A percentile compares a stretch with the other conserved stretches of the same genome.
These are phyloP conservation scores for Aspergillus pseudotamarii DNA, from an alignment of 2,329 filamentous ascomycete genomes.

Conservation along the genomic window DNA sequence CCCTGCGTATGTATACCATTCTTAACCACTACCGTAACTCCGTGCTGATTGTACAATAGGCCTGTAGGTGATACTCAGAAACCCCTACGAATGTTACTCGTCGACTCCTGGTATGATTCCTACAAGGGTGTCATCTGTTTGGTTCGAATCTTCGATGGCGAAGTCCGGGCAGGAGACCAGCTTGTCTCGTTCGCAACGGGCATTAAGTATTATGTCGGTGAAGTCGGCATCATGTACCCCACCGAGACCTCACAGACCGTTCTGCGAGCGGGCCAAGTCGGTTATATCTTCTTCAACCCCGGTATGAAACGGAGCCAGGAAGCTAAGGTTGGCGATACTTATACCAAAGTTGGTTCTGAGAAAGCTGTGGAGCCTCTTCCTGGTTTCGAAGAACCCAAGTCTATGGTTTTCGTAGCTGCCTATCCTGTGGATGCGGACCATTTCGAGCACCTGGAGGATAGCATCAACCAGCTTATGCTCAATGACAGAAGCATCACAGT, in stretches of 20 bases:
- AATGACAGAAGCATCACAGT: slow-evolving; percentile 95
- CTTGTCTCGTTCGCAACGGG: slow-evolving; percentile 87
- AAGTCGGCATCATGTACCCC: slow-evolving; percentile 96
- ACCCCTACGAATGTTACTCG: slow-evolving; percentile 80
- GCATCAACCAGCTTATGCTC: slow-evolving; percentile 87
- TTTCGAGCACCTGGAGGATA: slow-evolving; percentile 85
- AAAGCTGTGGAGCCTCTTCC: slow-evolving; percentile 76
- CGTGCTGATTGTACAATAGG: slow-evolving; percentile 32
- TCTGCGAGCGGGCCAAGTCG: slow-evolving; percentile 88
- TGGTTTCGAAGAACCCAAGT: slow-evolving; percentile 95
- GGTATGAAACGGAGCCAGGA: slow-evolving; percentile 98
- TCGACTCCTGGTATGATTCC: slow-evolving; percentile 98
- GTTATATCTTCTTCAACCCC: slow-evolving; percentile 96
- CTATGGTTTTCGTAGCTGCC: slow-evolving; percentile 98
- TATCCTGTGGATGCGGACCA: slow-evolving; percentile 92
- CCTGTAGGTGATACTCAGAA: slow-evolving; percentile 73
- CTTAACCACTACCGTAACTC: neutral
- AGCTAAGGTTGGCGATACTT: slow-evolving; percentile 94
- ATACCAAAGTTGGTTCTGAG: slow-evolving; percentile 79
- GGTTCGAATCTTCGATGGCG: slow-evolving; percentile 88
- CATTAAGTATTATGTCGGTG: slow-evolving; percentile 87
- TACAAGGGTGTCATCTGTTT: slow-evolving; percentile 92
- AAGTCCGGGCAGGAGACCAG: slow-evolving; percentile 78
- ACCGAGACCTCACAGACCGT: slow-evolving; percentile 77
- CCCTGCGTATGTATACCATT: slow-evolving; percentile 57